Conservation (phyloP, 306 rosid genomes). For the Sesbania bispinosa region DNA sequence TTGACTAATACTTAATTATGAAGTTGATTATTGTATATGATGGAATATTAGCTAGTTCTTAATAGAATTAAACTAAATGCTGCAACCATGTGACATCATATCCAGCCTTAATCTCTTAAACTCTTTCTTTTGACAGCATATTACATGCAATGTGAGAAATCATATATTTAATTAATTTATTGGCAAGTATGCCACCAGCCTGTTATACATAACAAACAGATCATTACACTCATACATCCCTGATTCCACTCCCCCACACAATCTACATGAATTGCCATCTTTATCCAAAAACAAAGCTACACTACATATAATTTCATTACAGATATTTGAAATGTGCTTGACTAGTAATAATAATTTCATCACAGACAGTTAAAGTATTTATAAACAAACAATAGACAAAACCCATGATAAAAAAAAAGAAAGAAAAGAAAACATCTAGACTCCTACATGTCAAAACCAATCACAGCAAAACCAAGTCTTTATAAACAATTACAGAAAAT, state of each 20-base stretch:
- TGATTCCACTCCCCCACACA: neutral
- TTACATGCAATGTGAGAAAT: neutral
- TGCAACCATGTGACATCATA: neutral
- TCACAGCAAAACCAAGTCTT: neutral
- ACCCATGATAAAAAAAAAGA: neutral
- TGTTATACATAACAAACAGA: neutral
- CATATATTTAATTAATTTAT: neutral
- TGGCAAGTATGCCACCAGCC: neutral
- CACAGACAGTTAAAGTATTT: neutral
- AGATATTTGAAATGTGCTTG: neutral
- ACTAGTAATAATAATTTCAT: neutral
- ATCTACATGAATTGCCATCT: neutral
- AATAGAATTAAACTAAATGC: neutral
- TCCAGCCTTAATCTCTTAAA: neutral
- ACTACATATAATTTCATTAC: neutral
- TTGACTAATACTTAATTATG: neutral
- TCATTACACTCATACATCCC: neutral
- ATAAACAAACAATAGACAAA: neutral
- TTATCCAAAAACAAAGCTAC: neutral
- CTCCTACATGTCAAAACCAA: neutral
- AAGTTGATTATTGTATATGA: neutral
- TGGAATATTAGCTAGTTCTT: neutral
- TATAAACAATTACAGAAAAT: neutral
- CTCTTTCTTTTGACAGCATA: neutral
- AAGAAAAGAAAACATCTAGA: neutral